Evolutionary conservation across 73 alveolate species (phyloP).

Genomic region (Tetrahymena borealis): DNA sequence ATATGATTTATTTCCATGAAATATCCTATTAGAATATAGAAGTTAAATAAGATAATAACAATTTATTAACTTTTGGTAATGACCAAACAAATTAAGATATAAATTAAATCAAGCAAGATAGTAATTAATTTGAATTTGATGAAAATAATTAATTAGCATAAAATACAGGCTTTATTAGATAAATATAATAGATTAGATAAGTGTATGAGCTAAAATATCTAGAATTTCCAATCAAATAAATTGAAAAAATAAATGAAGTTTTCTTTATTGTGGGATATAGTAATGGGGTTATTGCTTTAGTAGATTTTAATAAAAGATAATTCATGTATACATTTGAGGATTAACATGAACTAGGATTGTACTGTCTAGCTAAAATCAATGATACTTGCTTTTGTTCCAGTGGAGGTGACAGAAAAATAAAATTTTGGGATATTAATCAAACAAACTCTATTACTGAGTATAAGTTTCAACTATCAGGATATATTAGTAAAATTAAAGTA

Average conservation of each 20-base stretch:
- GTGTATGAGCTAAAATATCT: background rate
- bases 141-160: no score
- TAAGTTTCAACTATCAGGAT: background rate
- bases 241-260: background rate
- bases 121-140: no score
- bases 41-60: background rate
- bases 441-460: background rate
- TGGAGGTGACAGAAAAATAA: background rate
- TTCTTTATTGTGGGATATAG: background rate
- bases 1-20: background rate
- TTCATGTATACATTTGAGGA: background rate
- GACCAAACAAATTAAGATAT: background rate
- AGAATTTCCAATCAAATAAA: background rate
- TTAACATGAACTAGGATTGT: background rate
- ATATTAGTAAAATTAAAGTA: background rate
- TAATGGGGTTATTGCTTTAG: background rate
- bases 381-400: background rate
- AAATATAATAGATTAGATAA: background rate
- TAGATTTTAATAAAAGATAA: background rate
- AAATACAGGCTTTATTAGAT: background rate
- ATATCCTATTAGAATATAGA: background rate
- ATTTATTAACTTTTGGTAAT: no score
- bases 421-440: background rate
- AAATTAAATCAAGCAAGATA: background rate
- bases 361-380: background rate